phyloP scores from a whole-genome alignment of 768 basidiomycete genomes.

The Chalciporus chontae region DNA sequence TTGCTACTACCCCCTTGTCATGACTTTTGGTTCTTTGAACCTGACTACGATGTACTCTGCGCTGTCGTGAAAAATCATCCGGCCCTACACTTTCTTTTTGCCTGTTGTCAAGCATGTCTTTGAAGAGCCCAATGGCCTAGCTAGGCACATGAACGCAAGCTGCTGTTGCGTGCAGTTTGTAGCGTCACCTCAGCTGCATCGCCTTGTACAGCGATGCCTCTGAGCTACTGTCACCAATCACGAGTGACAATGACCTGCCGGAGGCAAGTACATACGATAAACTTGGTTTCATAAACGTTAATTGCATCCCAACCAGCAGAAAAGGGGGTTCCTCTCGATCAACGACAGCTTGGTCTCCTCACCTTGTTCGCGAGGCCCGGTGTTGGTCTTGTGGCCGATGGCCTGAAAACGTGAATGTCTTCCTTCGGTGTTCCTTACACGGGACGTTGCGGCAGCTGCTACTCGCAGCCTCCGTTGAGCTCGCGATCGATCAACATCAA shows the following conservation, averaged over 20 bases:
- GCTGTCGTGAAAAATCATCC: no score
- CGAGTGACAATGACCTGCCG: no score
- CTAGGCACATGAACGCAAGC: no score
- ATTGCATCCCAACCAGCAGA: not conserved
- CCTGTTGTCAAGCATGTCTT: not conserved
- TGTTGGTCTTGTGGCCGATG: not conserved
- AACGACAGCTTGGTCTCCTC: conserved; percentile 16
- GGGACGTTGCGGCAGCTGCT: not conserved
- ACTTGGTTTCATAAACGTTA: no score
- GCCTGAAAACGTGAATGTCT: conserved; percentile 1
- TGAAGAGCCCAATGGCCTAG: no score
- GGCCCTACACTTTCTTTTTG: not conserved
- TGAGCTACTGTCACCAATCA: no score
- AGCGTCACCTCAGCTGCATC: no score
- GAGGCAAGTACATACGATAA: no score
- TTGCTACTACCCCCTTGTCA: not conserved
- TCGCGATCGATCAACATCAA: conserved; percentile 16
- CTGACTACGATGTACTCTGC: not conserved
- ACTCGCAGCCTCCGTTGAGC: conserved; percentile 12
- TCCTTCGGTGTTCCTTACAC: conserved; percentile 5
- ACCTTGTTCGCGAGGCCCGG: conserved; percentile 22
- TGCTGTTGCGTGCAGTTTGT: no score
- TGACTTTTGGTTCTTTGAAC: not conserved
- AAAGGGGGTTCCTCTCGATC: not conserved
- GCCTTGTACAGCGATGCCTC: no score